These are phyloP conservation scores for Acanthamoeba healyi DNA, from an alignment of 208 protist species.

Conservation along the genomic window DNA sequence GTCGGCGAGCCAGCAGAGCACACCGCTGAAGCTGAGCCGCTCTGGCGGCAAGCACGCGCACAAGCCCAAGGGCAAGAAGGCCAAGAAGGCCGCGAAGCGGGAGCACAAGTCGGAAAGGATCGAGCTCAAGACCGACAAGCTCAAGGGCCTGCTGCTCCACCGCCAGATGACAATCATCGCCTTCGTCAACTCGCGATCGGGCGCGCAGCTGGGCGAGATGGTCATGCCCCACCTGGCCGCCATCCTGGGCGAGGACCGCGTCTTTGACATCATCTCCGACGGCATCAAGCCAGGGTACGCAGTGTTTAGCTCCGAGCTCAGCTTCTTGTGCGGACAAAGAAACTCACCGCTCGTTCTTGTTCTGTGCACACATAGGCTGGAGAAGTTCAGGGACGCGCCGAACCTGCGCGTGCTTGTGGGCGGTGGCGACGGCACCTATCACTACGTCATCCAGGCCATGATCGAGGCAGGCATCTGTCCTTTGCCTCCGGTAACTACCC, in stretches of 20 bases:
- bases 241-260: not conserved
- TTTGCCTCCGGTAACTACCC: conserved; percentile 4
- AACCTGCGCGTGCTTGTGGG: conserved; percentile 51
- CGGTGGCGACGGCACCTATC: conserved; percentile 51
- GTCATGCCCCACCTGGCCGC: not conserved
- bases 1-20: not conserved
- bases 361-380: not conserved
- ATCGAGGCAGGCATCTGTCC: conserved; percentile 32
- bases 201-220: not conserved
- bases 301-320: no score
- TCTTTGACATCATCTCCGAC: conserved; percentile 20
- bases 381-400: conserved; percentile 22
- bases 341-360: no score
- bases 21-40: not conserved
- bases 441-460: conserved; percentile 62
- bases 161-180: conserved; percentile 40
- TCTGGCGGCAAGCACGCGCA: not conserved
- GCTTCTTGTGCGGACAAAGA: no score
- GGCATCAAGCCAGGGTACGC: conserved; percentile 16
- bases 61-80: not conserved
- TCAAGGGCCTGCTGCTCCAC: not conserved
- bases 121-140: conserved; percentile 30
- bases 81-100: conserved; percentile 1
- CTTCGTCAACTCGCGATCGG: conserved; percentile 20
- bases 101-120: not conserved